Conservation (phyloP, 768 basidiomycete species). For the Trametes maxima region DNA sequence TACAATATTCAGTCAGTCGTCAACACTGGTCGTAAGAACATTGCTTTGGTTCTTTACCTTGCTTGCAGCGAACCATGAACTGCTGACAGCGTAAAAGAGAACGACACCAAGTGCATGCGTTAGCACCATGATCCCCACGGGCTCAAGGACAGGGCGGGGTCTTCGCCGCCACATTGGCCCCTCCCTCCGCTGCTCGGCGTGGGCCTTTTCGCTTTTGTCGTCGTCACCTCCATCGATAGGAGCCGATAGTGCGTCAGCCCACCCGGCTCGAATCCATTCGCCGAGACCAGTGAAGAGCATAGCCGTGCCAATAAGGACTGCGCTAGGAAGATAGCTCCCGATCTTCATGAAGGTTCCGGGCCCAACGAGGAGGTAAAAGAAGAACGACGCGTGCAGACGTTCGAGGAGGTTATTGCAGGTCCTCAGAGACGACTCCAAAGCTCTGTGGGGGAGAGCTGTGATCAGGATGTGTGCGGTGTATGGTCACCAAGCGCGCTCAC, state of each 20-base stretch:
- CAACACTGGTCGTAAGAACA: too few species aligned
- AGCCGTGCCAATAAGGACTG: slow-evolving; percentile 78
- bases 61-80: slow-evolving; percentile 45
- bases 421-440: slow-evolving; percentile 84
- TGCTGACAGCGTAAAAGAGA: slow-evolving; percentile 52
- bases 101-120: slow-evolving; percentile 59
- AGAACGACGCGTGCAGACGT: slow-evolving; percentile 95
- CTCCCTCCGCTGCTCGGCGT: neutral
- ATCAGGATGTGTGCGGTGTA: slow-evolving; percentile 4
- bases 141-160: slow-evolving; percentile 55
- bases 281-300: slow-evolving; percentile 84
- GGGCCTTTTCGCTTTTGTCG: slow-evolving; percentile 1
- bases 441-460: slow-evolving; percentile 42
- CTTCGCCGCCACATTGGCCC: slow-evolving; percentile 45
- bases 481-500: slow-evolving; percentile 43
- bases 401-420: slow-evolving; percentile 95
- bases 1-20: neutral
- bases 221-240: neutral
- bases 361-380: slow-evolving; percentile 85
- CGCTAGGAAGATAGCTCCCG: slow-evolving; percentile 88
- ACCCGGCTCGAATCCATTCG: slow-evolving; percentile 70
- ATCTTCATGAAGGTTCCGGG: slow-evolving; percentile 81
- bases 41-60: slow-evolving; percentile 38
- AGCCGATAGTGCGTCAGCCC: slow-evolving; percentile 36
- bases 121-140: slow-evolving; percentile 51